Evolutionary conservation across 441 rosid species (phyloP), one percentile per base, ranked within the genome.

Genomic region (Populus hybrid): DNA sequence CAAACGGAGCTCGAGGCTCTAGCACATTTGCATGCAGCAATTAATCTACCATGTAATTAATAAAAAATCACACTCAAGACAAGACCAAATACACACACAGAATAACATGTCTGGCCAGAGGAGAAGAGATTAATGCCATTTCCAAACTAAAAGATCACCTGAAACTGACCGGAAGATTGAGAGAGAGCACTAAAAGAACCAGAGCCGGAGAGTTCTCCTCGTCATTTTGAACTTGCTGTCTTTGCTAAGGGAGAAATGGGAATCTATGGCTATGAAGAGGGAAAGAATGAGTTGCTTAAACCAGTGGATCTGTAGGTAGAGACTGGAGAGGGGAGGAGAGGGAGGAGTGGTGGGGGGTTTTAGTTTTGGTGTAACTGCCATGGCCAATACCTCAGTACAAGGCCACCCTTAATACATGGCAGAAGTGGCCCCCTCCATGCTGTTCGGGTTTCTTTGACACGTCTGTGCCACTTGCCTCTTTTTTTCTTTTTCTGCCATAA

Each of bases 391-490:
- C n/a, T 32, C 6, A 32, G 32, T 32, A 7, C 70, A 67, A 26
- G 70, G 70, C 42, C 61, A 30, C 10, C 65, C 72, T 74, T 68
- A 69, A 75, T 68, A 69, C 82, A 57, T 71, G 77, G 74, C 72
- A 71, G 4, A 10, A 11, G 80, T 80, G 80, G 86, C 3, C 71
- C 85, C 84, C 78, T 24, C 73, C 2, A n/a, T 6, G 28, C 64
- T 28, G 57, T 53, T 34, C 79, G 38, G 20, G 24, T 28, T 74
- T 23, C 40, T 26, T 84, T 71, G 89, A 83, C 89, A 87, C 86
- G 86, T 87, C 24, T 28, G 32, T 76, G 87, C 76, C 89, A 82
- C 85, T 67, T 85, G 89, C 80, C 86, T 20, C 70, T 20, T 16
- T 2, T 42, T 42, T 82, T 14, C 42, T 46, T 12, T 14, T 10